Evolutionary conservation across 2,329 filamentous ascomycete genomes (phyloP), one percentile per base, ranked within the genome.

Genomic region (Ophiostoma triangulosporum): DNA sequence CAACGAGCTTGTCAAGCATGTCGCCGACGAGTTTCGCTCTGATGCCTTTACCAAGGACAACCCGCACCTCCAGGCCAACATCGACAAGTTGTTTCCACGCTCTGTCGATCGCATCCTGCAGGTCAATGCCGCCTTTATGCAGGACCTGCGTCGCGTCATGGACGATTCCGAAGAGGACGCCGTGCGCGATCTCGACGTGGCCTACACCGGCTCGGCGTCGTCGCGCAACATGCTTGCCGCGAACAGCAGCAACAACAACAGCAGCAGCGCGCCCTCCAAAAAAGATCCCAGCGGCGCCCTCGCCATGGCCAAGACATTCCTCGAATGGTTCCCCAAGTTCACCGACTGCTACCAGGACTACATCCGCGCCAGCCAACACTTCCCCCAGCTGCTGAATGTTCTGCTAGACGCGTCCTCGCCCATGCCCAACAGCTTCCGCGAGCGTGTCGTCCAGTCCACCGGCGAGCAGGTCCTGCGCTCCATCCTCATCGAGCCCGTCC

Each of bases 281-380:
- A 82, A 78, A 64, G 88, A 95, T 64, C 80, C 85, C 17, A 88
- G 84, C 60, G 91, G 91, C 50, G 81, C 87, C 15, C 70, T 86
- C 36, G 78, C 81, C 38, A 84, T 96, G 65, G 88, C 88, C 40
- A 88, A 84, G 61, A 74, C 88, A 49, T 82, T 96, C 56, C 71
- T 93, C 4, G 86, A 94, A 60, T 95, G 89, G 88, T 93, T 98
- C 60, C 93, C 93, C 6, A 83, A 84, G 59, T 97, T 98, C 64
- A 86, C 87, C 26, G 81, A 89, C 55, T 89, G 87, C 63, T 98
- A 98, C 65, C 84, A 88, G 60, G 84, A 94, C 59, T 98, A 97
- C 66, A 93, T 98, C 67, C 83, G 83, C 60, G 84, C 88, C 11
- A 95, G 95, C 66, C 86, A 89, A 58, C 80, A 88, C 56, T 94